Evolutionary conservation across 1,284 basidiomycete genomes (phyloP).

Genomic region (Cerioporus squamosus): DNA sequence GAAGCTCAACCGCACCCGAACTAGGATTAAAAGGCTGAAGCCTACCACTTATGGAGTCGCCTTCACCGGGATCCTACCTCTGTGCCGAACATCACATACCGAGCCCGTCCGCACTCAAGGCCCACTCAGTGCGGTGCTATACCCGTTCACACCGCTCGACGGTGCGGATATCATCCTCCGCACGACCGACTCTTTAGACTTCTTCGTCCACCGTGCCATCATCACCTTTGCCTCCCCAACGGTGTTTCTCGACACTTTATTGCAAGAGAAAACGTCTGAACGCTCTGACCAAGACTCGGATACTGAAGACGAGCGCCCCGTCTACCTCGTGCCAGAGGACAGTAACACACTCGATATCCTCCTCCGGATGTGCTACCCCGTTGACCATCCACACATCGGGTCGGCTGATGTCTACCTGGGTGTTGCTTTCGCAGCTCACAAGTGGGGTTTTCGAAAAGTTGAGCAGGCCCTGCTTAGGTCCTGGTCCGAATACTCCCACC

Average conservation of each 20-base stretch:
- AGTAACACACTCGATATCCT: slow-evolving; percentile 8
- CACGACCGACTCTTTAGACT: slow-evolving; percentile 22
- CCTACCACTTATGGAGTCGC: neutral
- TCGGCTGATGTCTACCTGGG: slow-evolving; percentile 13
- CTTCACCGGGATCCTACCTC: neutral
- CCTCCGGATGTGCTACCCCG: slow-evolving; percentile 23
- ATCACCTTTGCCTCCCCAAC: neutral
- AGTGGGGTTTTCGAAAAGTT: slow-evolving; percentile 19
- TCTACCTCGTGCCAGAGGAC: neutral
- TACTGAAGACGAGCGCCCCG: neutral
- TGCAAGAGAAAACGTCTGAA: neutral
- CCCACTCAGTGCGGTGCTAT: slow-evolving; percentile 32
- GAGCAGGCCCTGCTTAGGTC: neutral
- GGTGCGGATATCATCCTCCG: slow-evolving; percentile 32
- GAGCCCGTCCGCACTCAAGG: slow-evolving; percentile 1
- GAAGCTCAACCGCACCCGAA: slow-evolving; percentile 2
- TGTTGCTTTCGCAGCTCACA: slow-evolving; percentile 21
- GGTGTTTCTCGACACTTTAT: neutral
- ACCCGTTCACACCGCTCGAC: neutral
- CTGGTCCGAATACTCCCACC: slow-evolving; percentile 23
- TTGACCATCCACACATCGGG: slow-evolving; percentile 7
- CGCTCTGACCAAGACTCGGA: too few relatives aligned
- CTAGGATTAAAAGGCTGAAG: neutral
- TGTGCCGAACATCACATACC: neutral
- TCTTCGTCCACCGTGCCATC: neutral